Evolutionary conservation across 805 yeast genomes (phyloP).

Genomic region (Ogataea ganodermae): DNA sequence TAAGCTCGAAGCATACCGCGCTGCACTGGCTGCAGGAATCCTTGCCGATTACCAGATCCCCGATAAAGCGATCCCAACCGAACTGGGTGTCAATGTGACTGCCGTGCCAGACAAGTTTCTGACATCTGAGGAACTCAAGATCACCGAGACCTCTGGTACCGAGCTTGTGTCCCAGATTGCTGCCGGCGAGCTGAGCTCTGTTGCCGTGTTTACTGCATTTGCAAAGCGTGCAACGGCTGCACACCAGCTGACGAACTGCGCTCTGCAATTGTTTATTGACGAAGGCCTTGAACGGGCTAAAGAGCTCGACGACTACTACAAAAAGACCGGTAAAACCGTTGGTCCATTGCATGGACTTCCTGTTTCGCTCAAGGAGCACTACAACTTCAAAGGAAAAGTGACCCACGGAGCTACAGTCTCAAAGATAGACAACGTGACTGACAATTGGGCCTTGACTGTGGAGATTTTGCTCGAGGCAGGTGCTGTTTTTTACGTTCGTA

Average conservation of each 20-base stretch:
- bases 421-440: conserved; percentile 41
- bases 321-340: conserved; percentile 46
- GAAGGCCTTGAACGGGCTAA: conserved; percentile 51
- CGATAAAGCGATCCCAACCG: conserved; percentile 20
- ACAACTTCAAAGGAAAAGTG: conserved; percentile 49
- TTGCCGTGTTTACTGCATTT: conserved; percentile 47
- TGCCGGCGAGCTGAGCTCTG: conserved; percentile 41
- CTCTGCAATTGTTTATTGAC: conserved; percentile 46
- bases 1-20: conserved; percentile 36
- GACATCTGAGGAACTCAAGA: conserved; percentile 40
- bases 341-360: conserved; percentile 69
- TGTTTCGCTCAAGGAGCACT: conserved; percentile 62
- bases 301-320: conserved; percentile 52
- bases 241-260: conserved; percentile 52
- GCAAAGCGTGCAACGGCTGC: conserved; percentile 50
- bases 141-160: conserved; percentile 43
- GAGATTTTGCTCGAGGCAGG: conserved; percentile 50
- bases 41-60: conserved; percentile 28
- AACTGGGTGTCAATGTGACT: conserved; percentile 29
- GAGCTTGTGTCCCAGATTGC: conserved; percentile 39
- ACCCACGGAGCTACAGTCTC: conserved; percentile 53
- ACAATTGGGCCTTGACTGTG: conserved; percentile 42
- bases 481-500: conserved; percentile 56
- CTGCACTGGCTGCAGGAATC: conserved; percentile 30
- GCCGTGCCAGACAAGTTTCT: conserved; percentile 34